phyloP scores from a whole-genome alignment of 1,284 basidiomycete genomes.

The Cutaneotrichosporon spelunceum region DNA sequence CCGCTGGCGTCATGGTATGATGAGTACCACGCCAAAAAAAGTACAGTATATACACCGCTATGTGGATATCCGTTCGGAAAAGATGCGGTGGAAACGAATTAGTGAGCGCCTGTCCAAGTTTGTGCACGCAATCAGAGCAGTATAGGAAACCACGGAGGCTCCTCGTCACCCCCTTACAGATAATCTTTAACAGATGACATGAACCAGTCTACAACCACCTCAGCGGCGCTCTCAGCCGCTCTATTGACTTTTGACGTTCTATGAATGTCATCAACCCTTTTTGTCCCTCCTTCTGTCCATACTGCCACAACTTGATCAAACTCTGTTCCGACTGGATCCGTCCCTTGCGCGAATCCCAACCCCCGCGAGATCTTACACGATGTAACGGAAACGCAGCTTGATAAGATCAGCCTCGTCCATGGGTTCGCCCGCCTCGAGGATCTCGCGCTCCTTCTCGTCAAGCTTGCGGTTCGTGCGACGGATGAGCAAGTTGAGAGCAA shows the following conservation, averaged over 20 bases:
- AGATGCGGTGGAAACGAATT: too few species aligned
- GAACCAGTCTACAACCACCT: not conserved
- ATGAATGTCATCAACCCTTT: not conserved
- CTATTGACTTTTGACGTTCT: not conserved
- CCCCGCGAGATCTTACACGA: not conserved
- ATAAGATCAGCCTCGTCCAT: not conserved
- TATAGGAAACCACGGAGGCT: not conserved
- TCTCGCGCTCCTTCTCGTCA: constrained; percentile 9
- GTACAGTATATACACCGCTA: too few species aligned
- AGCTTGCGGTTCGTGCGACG: constrained; percentile 14
- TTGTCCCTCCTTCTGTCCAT: not conserved
- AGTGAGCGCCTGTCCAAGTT: too few species aligned
- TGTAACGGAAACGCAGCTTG: not conserved
- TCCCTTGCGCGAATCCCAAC: not conserved
- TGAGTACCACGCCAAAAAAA: too few species aligned
- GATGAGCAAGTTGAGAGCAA: constrained; percentile 5
- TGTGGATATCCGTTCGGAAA: too few species aligned
- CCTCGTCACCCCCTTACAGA: not conserved
- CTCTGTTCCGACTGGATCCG: not conserved
- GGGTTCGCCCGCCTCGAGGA: not conserved
- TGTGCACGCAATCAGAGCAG: too few species aligned
- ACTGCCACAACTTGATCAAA: not conserved
- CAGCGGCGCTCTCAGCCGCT: not conserved
- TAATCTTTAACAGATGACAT: not conserved
- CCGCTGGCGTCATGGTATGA: too few species aligned